Evolutionary conservation across 495 filamentous ascomycete genomes (phyloP), one percentile per base, ranked within the genome.

Genomic region (Aspergillus cristatus): DNA sequence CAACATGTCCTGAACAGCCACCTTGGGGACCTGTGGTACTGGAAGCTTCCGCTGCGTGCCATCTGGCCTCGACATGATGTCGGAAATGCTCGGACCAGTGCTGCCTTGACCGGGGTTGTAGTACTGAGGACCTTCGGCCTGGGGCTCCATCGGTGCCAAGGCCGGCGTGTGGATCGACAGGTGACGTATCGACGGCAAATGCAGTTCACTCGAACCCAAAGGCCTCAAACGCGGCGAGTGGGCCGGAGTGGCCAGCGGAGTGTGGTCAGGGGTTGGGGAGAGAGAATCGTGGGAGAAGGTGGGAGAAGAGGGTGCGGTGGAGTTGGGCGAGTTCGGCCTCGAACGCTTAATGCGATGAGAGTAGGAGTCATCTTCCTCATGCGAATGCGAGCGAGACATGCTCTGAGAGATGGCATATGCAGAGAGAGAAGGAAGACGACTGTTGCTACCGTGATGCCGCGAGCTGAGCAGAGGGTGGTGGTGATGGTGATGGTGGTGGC

Each of bases 271-370:
- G 2, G 91, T 98, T 1, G 91, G 93, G 1, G 93, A 97, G 16
- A 86, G 76, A 7, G 89, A 95, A 66, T 93, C 90, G 61, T 95
- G 85, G 5, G 91, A 95, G 65, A 95, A 97, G 22, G 86, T 95
- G n/a, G 91, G 91, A 1, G 91, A 97, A 18, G 90, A 93, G 18
- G 91, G 91, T 14, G 89, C 90, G 3, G 91, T 97, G 28, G 87
- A 95, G 58, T 86, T 82, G 12, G 91, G 93, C 3, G 93, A 94
- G 57, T 85, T 87, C 26, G 91, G 91, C 39, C 91, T 70, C 38
- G 89, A 95, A 32, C 84, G 78, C 69, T 95, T 95, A 20, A 79
- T 76, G 39, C 80, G 76, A 26, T 85, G 77, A 28, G 82, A 76
- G 31, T 69, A 86, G 16, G 76, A 74, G 45, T 81, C 71, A 28